Percentiles rank a stretch among this genome's conserved stretches.
Conservation (phyloP, 1,284 basidiomycete genomes). For the Pholiota adiposa region DNA sequence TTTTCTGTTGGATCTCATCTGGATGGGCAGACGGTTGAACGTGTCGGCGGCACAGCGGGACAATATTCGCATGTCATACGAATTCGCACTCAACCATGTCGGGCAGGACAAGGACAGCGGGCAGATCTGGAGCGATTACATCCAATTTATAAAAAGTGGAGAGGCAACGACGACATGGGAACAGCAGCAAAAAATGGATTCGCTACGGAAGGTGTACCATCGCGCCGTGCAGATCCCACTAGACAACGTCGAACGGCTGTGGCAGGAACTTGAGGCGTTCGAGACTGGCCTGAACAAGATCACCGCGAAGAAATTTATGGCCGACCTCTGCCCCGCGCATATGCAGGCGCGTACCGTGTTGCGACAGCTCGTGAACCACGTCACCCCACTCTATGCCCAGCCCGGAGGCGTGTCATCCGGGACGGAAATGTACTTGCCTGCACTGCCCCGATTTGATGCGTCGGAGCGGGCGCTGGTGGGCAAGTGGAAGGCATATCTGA, state of each 20-base stretch:
- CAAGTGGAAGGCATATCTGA: constrained; percentile 91
- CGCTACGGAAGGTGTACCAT: constrained; percentile 90
- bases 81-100: constrained; percentile 90
- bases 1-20: background rate
- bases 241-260: constrained; percentile 91
- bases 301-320: constrained; percentile 95
- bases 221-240: constrained; percentile 93
- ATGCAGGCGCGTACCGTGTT: constrained; percentile 94
- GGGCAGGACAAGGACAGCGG: constrained; percentile 84
- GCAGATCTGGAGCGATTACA: constrained; percentile 79
- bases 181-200: constrained; percentile 94
- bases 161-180: constrained; percentile 90
- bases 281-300: constrained; percentile 92
- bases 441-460: constrained; percentile 73
- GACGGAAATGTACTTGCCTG: constrained; percentile 67
- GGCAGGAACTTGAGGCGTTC: constrained; percentile 95
- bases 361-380: constrained; percentile 81
- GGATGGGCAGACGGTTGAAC: constrained; percentile 51
- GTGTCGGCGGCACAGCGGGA: constrained; percentile 64
- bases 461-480: constrained; percentile 78
- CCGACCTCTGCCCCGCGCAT: constrained; percentile 77
- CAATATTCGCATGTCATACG: constrained; percentile 88
- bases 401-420: constrained; percentile 28
- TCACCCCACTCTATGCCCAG: constrained; percentile 65
- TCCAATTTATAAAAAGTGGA: constrained; percentile 83